phyloP scores from a whole-genome alignment of 2,329 filamentous ascomycete species.

The Fusarium brevicatenulatum region DNA sequence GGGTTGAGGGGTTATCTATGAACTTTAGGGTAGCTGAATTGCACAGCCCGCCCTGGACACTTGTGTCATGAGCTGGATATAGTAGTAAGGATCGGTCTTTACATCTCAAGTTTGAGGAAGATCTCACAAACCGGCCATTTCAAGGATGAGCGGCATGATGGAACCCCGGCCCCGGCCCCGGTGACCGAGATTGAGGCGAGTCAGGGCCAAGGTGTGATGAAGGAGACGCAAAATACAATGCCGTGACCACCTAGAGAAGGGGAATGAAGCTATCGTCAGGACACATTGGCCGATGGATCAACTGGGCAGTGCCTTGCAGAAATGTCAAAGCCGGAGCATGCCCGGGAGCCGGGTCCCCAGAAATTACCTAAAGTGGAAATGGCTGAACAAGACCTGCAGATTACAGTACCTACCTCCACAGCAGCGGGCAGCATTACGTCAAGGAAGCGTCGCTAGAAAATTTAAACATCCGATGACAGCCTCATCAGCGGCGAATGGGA shows the following conservation, averaged over 20 bases:
- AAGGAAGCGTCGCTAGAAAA: not conserved
- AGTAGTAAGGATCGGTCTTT: not conserved
- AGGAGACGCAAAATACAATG: not conserved
- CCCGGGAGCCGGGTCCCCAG: not conserved
- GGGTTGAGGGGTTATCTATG: conserved; percentile 6
- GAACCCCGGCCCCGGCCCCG: not conserved
- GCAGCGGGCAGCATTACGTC: conserved; percentile 18
- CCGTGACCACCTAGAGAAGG: not conserved
- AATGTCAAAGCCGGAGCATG: conserved; percentile 6
- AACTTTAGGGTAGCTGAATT: conserved; percentile 1
- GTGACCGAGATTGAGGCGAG: not conserved
- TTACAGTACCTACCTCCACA: not conserved
- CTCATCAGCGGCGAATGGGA: not conserved
- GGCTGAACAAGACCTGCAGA: conserved; percentile 18
- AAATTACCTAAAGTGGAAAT: conserved; percentile 18
- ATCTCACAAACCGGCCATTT: not conserved
- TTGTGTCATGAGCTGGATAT: not conserved
- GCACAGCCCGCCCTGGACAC: not conserved
- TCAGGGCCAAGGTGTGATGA: not conserved
- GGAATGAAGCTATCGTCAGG: conserved; percentile 12
- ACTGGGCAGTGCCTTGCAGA: conserved; percentile 18
- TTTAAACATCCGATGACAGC: not conserved
- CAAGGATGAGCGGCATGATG: not conserved
- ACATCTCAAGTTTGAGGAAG: not conserved
- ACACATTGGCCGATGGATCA: conserved; percentile 1